Evolutionary conservation across 1,139 yeast genomes (phyloP), one percentile per base, ranked within the genome.

Genomic region (Debaryomyces singareniensis): DNA sequence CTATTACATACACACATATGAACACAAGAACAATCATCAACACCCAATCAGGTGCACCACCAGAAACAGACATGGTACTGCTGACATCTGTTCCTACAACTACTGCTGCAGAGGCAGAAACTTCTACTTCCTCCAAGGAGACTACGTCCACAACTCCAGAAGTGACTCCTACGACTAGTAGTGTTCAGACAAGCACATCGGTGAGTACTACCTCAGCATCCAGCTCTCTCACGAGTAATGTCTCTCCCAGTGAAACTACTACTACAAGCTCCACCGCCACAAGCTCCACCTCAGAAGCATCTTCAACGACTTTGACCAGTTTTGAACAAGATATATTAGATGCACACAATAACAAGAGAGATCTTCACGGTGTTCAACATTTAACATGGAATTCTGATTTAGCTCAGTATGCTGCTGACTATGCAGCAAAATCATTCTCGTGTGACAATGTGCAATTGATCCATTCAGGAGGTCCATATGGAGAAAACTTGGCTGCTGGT

Each of bases 401-500:
- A 32, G 69, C 71, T 30, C 40, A 53, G 27, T 75, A 64, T 37
- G 77, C 77, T 33, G 64, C 61, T 10, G 40, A 61, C 33, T 69
- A 68, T 41, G 70, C 69, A 25, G 64, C 68, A 14, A 49, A 35
- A 7, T 25, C 55, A 12, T 68, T 71, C 46, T 59, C 61, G 28
- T 76, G 83, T 53, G 61, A 71, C 34, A 69, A 72, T 35, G 78
- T 77, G 37, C 48, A 68, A 45, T 55, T 70, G 42, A 45, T 62
- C 28, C 83, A 69, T 52, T 60, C 75, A 29, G 52, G 61, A 24
- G 75, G 75, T 12, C 62, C 64, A 13, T 72, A 70, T 46, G 82
- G 82, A 51, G 82, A 75, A 49, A 75, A 75, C 55, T 62, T 75
- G 45, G 79, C 80, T 24, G 63, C 69, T 23, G 77, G 77, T 34